Base-by-base conservation (phyloP, 306 rosid species). In the Calophaca sinica region DNA sequence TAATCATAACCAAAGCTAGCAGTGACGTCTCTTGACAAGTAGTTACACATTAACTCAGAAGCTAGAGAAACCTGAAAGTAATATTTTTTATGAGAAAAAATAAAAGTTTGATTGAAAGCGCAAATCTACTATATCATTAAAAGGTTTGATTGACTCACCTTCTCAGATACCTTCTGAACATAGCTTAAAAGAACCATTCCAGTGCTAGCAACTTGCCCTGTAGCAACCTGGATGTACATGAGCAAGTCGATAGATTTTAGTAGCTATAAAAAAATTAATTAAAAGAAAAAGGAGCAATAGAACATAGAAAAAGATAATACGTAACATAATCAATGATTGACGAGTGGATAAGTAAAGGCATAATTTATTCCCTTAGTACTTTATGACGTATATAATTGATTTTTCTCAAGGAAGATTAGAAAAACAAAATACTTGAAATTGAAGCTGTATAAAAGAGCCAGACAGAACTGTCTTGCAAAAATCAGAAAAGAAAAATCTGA, bases 151-250 rank as follows among this genome's bases (percentile, higher is more conserved):
- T 51, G 77, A 75, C 89, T 84, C 81, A 93, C 99, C 93, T 94
- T 94, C 84, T 94, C 99, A 5, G 92, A 85, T 52, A 94, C 96
- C 80, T 92, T 94, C 82, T 94, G 99, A 80, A 94, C 99, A 80
- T 94, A 94, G 85, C 97, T 92, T 71, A 92, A 73, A 81, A 91
- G 93, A 79, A 92, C 87, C 91, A 92, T 84, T 78, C 99, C 98
- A 54, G 98, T 92, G 86, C 96, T 92, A 65, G 98, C 98, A 71
- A 92, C 89, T 82, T 96, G 99, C 58, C 93, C 98, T 9, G 99
- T 90, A 73, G 94, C 98, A 86, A 92, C 97, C 98, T 96, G 87
- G 46, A 83, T 42, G 72, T 6, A 71, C 7, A 52, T 42, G 67
- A 59, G 59, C 70, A 81, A 78, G 50, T 68, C 7, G 36, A 70